Conservation (phyloP, 306 rosid genomes). For the Sophora flavescens region DNA sequence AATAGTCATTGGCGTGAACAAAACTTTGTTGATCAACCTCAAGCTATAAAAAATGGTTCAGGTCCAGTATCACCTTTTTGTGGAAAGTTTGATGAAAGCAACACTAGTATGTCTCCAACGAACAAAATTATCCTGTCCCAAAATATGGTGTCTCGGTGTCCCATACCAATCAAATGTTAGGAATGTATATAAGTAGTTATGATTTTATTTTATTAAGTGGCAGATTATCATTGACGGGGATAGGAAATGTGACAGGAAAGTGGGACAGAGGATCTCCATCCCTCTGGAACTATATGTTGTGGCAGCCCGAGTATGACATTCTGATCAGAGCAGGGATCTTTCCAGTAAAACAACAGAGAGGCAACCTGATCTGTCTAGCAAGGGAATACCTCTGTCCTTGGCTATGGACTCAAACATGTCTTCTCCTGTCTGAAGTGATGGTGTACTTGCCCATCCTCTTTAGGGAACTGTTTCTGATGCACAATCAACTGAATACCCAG, state of each 20-base stretch:
- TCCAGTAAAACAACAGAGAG: constrained; percentile 60
- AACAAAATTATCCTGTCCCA: no score
- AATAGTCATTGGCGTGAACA: constrained; percentile 97
- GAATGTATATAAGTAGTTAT: no score
- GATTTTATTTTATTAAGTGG: no score
- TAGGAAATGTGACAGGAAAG: no score
- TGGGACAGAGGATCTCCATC: no score
- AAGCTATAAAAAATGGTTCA: constrained; percentile 68
- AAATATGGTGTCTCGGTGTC: no score
- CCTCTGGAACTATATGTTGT: constrained; percentile 63
- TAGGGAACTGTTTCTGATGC: constrained; percentile 72
- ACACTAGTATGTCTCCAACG: constrained; percentile 61
- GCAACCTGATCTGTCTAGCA: constrained; percentile 73
- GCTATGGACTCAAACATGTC: constrained; percentile 64
- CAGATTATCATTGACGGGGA: no score
- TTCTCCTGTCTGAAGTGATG: constrained; percentile 70
- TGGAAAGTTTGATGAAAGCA: constrained; percentile 78
- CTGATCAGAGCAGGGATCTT: constrained; percentile 67
- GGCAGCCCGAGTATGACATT: constrained; percentile 62
- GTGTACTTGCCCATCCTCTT: constrained; percentile 71
- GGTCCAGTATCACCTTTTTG: constrained; percentile 70
- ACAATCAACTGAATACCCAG: constrained; percentile 69
- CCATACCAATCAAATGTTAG: no score
- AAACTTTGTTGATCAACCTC: constrained; percentile 74
- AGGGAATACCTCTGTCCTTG: constrained; percentile 17